Evolutionary conservation across 768 basidiomycete species (phyloP).

Genomic region (Panaeolus cyanescens): DNA sequence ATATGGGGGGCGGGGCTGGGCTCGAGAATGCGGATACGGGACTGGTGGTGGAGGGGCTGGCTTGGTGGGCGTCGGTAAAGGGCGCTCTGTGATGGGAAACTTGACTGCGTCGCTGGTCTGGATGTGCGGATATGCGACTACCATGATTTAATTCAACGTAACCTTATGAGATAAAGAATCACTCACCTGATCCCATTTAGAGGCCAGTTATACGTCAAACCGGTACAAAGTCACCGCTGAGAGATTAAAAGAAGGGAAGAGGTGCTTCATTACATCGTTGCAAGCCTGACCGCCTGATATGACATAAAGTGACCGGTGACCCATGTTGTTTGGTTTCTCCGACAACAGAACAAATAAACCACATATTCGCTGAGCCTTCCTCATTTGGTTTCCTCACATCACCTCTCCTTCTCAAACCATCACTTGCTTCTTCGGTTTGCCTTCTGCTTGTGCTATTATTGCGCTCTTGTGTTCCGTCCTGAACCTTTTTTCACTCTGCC

Average conservation of each 20-base stretch:
- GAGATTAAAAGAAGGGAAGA: background rate
- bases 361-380: background rate
- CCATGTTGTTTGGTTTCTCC: slow-evolving; percentile 1
- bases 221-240: background rate
- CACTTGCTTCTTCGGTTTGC: background rate
- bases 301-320: too few species aligned
- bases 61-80: background rate
- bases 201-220: background rate
- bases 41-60: slow-evolving; percentile 6
- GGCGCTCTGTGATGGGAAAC: background rate
- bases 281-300: background rate
- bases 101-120: background rate
- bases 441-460: background rate
- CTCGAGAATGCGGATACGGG: slow-evolving; percentile 23
- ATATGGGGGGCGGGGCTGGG: slow-evolving; percentile 36
- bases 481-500: too few species aligned
- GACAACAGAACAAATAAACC: background rate
- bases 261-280: background rate
- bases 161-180: background rate
- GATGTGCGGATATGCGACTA: background rate
- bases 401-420: background rate
- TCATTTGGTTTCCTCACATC: background rate
- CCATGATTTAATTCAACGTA: background rate
- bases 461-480: too few species aligned
- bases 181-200: background rate